Conservation (phyloP, 1,139 yeast species). For the Barnettozyma hawaiiensis region DNA sequence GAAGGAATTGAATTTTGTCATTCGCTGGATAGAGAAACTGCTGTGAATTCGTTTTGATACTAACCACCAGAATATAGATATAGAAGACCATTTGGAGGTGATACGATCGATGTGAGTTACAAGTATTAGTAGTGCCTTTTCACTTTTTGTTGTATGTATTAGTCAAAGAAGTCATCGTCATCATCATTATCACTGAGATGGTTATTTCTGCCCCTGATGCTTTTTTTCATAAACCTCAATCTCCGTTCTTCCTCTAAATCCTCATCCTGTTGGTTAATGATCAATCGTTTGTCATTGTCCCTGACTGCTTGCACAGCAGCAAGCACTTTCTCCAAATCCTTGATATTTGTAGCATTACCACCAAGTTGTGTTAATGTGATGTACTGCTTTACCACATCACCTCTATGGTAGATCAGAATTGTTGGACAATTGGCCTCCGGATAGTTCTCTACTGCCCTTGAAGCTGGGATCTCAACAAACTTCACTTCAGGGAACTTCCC, state of each 20-base stretch:
- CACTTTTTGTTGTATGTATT: not conserved
- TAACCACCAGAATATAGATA: not conserved
- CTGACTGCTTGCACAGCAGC: constrained; percentile 61
- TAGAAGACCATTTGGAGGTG: constrained; percentile 6
- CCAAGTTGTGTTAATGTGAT: constrained; percentile 78
- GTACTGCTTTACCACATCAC: constrained; percentile 70
- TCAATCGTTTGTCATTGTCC: constrained; percentile 59
- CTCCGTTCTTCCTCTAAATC: constrained; percentile 43
- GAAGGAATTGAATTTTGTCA: not conserved
- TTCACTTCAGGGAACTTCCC: constrained; percentile 70
- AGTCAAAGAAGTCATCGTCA: constrained; percentile 27
- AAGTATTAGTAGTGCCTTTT: no score
- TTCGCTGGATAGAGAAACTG: constrained; percentile 4
- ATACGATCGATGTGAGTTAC: no score
- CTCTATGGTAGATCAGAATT: constrained; percentile 68
- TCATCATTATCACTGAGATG: constrained; percentile 44
- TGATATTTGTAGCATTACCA: constrained; percentile 66
- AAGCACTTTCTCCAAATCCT: constrained; percentile 67
- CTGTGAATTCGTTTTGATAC: not conserved
- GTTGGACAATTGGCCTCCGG: constrained; percentile 93
- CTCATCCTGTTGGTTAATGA: constrained; percentile 58
- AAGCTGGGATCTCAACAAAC: constrained; percentile 84
- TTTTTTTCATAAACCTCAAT: constrained; percentile 50
- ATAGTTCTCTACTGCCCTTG: constrained; percentile 85
- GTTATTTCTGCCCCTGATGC: constrained; percentile 38